phyloP scores from a whole-genome alignment of 805 yeast genomes.

The Hanseniaspora mollemarum region DNA sequence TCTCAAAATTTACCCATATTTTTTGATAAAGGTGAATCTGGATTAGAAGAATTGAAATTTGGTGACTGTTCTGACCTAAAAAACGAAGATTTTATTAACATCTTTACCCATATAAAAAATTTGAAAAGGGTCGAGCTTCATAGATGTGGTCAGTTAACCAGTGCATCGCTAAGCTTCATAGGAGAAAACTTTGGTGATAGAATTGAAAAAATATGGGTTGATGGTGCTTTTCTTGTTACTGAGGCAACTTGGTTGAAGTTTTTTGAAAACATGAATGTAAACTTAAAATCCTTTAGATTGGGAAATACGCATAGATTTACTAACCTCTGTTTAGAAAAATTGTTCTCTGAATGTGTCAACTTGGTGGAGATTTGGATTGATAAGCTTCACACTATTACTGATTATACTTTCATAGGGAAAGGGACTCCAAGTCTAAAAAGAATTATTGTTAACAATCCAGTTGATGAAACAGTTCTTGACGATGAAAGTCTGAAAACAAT shows the following conservation, averaged over 20 bases:
- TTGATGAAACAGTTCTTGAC: slow-evolving; percentile 49
- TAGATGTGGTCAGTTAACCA: slow-evolving; percentile 90
- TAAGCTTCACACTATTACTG: slow-evolving; percentile 60
- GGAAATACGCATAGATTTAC: slow-evolving; percentile 76
- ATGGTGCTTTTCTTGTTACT: slow-evolving; percentile 82
- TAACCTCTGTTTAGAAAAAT: slow-evolving; percentile 48
- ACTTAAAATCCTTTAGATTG: slow-evolving; percentile 49
- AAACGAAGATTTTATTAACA: slow-evolving; percentile 49
- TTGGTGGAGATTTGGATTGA: slow-evolving; percentile 51
- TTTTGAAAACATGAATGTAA: slow-evolving; percentile 46
- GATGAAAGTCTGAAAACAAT: slow-evolving; percentile 58
- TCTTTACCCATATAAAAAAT: slow-evolving; percentile 71
- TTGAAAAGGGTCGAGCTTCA: slow-evolving; percentile 53
- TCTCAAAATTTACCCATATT: slow-evolving; percentile 64
- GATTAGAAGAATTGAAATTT: slow-evolving; percentile 48
- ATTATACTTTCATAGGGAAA: slow-evolving; percentile 56
- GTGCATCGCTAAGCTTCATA: slow-evolving; percentile 57
- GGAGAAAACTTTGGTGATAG: slow-evolving; percentile 42
- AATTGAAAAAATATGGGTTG: slow-evolving; percentile 49
- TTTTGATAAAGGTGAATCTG: slow-evolving; percentile 37
- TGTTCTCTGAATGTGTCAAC: slow-evolving; percentile 48
- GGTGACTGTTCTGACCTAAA: slow-evolving; percentile 88
- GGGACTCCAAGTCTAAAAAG: slow-evolving; percentile 39
- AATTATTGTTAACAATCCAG: slow-evolving; percentile 60
- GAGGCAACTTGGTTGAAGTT: slow-evolving; percentile 67